A percentile compares a stretch with the other conserved stretches of the same genome.
Conservation (phyloP, 345 rosid species). For the Kernera saxatilis region DNA sequence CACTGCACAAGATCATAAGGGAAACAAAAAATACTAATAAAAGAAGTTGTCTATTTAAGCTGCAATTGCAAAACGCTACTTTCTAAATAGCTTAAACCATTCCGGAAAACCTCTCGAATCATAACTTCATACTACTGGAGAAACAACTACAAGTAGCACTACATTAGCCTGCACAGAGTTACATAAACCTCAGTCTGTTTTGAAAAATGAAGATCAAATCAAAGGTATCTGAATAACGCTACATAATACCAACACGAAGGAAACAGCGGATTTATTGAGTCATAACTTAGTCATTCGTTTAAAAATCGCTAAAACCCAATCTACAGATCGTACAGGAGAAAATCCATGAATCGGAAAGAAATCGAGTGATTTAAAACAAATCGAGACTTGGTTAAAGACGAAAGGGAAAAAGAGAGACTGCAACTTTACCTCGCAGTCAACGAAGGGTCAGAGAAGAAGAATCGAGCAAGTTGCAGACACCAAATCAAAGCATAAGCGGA, state of each 20-base stretch:
- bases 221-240: background rate
- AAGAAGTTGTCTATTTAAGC: background rate
- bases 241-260: background rate
- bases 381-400: background rate
- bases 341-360: background rate
- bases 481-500: constrained; percentile 3
- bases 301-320: background rate
- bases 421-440: constrained; percentile 29
- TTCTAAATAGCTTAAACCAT: background rate
- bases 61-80: background rate
- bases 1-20: background rate
- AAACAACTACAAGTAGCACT: background rate
- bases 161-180: background rate
- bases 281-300: background rate
- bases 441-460: constrained; percentile 21
- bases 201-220: background rate
- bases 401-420: background rate
- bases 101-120: background rate
- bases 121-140: background rate
- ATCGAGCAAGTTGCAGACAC: constrained; percentile 20
- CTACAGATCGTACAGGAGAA: background rate
- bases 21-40: background rate
- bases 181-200: background rate
- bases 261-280: background rate
- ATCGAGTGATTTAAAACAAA: background rate